Base-by-base conservation (phyloP, 1,284 basidiomycete genomes). In the Ceratobasidium sp. region DNA sequence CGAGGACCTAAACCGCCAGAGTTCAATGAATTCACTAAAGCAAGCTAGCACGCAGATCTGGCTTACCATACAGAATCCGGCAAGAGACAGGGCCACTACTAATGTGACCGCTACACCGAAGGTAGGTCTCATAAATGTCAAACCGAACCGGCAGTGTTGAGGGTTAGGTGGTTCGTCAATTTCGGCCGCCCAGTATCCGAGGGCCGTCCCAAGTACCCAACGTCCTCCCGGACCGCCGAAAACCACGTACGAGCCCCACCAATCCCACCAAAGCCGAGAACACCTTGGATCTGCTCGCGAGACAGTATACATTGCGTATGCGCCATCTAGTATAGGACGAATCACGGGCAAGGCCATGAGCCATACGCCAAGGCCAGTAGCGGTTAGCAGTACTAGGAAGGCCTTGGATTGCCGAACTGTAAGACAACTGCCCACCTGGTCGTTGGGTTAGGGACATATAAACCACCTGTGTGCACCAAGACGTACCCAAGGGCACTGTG, bases 371-470 rank as follows among this genome's bases (percentile, higher is more conserved):
- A 81, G 5, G 1, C 83, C 82, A 6, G 80, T 77, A 14, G 83
- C 56, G 25, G 76, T 75, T 5, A 86, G 77, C 25, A 86, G 74
- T 44, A 73, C 49, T 9, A 85, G 73, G 74, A 86, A 86, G 14
- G 77, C 75, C 75, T 83, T 84, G 76, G 84, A 80, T 33, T 80
- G 78, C 0, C 78, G 73, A 1, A 80, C 74, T 3, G 84, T 85
- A 16, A 86, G 80, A 74, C 85, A 86, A 72, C 84, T 85, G 30
- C 85, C 85, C 16, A 86, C 76, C 85, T 86, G 67, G 46, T 8
- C 25, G 36, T 76, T 11, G 25, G 2, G 60, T 60, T 18, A 53
- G 25, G 28, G 36, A 30, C 16, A 38, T 38, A 25, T 62, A 33
- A 14, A 23, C 18, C n/a, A n/a, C n/a, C 16, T 18, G 14, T 53